phyloP scores from a whole-genome alignment of 1,139 yeast genomes.

The Debaryomycetaceae sp. region DNA sequence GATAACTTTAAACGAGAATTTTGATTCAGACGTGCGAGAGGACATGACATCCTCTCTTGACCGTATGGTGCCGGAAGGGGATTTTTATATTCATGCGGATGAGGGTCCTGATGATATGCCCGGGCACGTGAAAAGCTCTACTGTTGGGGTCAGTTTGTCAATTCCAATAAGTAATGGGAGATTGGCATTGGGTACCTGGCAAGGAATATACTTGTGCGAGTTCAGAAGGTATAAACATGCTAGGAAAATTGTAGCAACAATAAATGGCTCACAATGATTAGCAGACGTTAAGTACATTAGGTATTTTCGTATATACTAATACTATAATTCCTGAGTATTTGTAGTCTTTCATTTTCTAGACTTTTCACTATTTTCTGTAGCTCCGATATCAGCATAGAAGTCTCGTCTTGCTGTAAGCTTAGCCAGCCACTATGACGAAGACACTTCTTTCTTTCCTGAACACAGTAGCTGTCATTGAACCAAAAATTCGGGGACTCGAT shows the following conservation, averaged over 20 bases:
- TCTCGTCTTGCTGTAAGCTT: constrained; percentile 46
- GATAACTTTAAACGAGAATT: constrained; percentile 71
- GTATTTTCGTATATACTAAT: constrained; percentile 29
- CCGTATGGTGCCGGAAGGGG: constrained; percentile 68
- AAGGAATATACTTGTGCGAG: constrained; percentile 73
- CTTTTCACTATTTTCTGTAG: constrained; percentile 17
- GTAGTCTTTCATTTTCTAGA: constrained; percentile 21
- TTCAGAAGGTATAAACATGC: constrained; percentile 63
- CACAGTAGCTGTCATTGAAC: constrained; percentile 38
- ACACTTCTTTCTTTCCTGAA: constrained; percentile 65
- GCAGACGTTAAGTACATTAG: neutral
- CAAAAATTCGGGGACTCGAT: constrained; percentile 14
- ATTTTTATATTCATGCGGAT: constrained; percentile 59
- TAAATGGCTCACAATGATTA: constrained; percentile 47
- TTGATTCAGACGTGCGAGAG: constrained; percentile 70
- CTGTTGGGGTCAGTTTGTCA: constrained; percentile 62
- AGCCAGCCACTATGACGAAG: constrained; percentile 67
- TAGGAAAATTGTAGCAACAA: constrained; percentile 67
- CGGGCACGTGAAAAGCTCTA: constrained; percentile 65
- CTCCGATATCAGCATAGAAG: constrained; percentile 28
- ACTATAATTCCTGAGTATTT: constrained; percentile 31
- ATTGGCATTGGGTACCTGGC: constrained; percentile 80
- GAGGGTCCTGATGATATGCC: constrained; percentile 88
- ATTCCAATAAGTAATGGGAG: constrained; percentile 70
- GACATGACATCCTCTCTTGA: constrained; percentile 67